Evolutionary conservation across 2,329 filamentous ascomycete species (phyloP), one percentile per base, ranked within the genome.

Genomic region (Dothideomycetes sp.): DNA sequence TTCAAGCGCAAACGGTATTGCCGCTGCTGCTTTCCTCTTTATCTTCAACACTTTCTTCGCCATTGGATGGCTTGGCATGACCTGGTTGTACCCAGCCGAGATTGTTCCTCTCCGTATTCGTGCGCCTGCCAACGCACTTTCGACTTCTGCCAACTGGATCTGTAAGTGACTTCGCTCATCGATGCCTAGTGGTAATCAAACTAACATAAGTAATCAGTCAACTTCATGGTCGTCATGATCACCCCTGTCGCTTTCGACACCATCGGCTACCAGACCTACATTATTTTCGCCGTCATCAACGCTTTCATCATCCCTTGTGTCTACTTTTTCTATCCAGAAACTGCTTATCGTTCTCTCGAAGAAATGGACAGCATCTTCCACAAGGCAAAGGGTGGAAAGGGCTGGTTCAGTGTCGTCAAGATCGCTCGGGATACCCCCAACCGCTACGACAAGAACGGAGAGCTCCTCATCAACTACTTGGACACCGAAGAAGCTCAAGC

Each of bases 281-380:
- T 75, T 51, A 73, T 82, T 49, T 82, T 82, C 51, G 77, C 77
- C 9, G 68, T 77, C 32, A 50, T 50, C 58, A 78, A 79, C 54
- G 67, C 69, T 47, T 60, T 69, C 47, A 74, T 76, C 55, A 64
- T 75, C 0, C 71, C 72, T 1, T 39, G 38, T 19, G 46, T 50
- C 19, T 52, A 50, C 43, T 48, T 54, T 43, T 53, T 78, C 64
- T 53, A 52, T 20, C 42, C 42, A 12, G 78, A 81, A 58, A 81
- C 78, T 8, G 73, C 73, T 1, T 75, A 75, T 52, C 68, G 77
- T 28, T 74, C 70, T 2, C 68, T 82, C 15, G 77, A 82, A 56
- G 77, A 81, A 53, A 80, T 82, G 71, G 77, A 81, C 50, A 62
- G 59, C 49, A 78, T 80, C 51, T 80, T 79, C 60, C 68, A 71